Evolutionary conservation across 345 rosid genomes (phyloP).

Genomic region (Gossypium herbaceum): DNA sequence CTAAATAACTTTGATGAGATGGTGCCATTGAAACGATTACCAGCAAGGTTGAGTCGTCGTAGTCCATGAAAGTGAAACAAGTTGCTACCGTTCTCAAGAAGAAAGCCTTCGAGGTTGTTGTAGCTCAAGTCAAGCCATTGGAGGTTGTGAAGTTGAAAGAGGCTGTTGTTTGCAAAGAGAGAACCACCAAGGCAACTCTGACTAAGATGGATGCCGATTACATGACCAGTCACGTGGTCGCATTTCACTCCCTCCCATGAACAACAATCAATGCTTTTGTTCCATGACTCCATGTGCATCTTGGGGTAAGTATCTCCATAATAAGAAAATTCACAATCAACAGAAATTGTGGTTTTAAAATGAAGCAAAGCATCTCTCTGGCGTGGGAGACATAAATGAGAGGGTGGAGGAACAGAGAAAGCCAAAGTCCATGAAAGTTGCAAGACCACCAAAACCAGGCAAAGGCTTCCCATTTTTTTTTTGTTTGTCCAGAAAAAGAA

Average conservation of each 20-base stretch:
- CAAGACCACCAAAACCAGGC: too few species aligned
- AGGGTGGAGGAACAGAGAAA: too few species aligned
- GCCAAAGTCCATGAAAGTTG: too few species aligned
- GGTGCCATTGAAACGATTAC: not conserved
- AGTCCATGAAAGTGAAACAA: not conserved
- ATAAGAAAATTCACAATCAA: too few species aligned
- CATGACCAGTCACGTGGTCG: not conserved
- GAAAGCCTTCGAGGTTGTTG: not conserved
- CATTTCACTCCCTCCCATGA: not conserved
- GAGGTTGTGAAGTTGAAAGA: not conserved
- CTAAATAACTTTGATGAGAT: not conserved
- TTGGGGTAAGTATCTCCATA: too few species aligned
- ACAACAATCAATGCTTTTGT: too few species aligned
- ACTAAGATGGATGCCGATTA: not conserved
- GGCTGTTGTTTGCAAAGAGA: not conserved
- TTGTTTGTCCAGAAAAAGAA: too few species aligned
- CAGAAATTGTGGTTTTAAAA: too few species aligned
- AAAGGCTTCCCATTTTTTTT: too few species aligned
- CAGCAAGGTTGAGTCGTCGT: not conserved
- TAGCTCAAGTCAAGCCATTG: not conserved
- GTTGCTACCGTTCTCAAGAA: not conserved
- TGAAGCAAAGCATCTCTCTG: too few species aligned
- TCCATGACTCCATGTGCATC: not conserved
- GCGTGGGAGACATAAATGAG: too few species aligned
- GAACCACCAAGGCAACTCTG: not conserved